These are phyloP conservation scores for Crucihimalaya himalaica DNA, from an alignment of 345 rosid genomes.

Conservation along the genomic window DNA sequence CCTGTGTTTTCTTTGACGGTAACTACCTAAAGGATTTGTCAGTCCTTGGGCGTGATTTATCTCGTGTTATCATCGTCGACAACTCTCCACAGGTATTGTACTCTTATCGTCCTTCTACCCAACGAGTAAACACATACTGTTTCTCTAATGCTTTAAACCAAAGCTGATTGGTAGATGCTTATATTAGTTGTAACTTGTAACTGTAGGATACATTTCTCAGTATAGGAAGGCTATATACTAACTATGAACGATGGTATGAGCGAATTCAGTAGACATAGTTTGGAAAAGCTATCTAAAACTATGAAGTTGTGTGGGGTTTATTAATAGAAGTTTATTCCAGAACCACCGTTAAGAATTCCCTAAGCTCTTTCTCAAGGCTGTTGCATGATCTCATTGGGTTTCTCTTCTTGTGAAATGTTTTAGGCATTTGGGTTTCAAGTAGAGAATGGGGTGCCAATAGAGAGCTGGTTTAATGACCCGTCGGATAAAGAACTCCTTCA, in stretches of 20 bases:
- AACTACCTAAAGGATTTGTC: slow-evolving; percentile 95
- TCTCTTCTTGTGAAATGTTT: background rate
- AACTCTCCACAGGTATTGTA: slow-evolving; percentile 94
- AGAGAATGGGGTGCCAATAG: slow-evolving; percentile 96
- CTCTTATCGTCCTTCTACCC: background rate
- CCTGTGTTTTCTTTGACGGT: slow-evolving; percentile 93
- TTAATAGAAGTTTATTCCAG: background rate
- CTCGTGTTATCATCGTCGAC: slow-evolving; percentile 83
- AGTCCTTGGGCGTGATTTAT: slow-evolving; percentile 90
- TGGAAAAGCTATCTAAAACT: background rate
- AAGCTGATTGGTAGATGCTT: background rate
- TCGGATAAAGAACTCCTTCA: slow-evolving; percentile 78
- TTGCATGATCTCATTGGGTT: slow-evolving; percentile 3
- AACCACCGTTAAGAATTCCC: background rate
- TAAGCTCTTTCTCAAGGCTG: background rate
- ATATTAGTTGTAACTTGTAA: background rate
- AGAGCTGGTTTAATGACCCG: slow-evolving; percentile 96
- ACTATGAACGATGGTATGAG: background rate
- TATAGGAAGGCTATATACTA: background rate
- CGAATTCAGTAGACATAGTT: background rate
- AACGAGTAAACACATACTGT: background rate
- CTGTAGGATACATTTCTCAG: background rate
- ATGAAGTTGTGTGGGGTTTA: background rate
- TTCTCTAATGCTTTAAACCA: background rate
- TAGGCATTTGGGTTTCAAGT: slow-evolving; percentile 99